A percentile compares a stretch with the other conserved stretches of the same genome.
Evolutionary conservation across 2,329 filamentous ascomycete species (phyloP).

Genomic region (Hymenotorrendiella dingleyae): DNA sequence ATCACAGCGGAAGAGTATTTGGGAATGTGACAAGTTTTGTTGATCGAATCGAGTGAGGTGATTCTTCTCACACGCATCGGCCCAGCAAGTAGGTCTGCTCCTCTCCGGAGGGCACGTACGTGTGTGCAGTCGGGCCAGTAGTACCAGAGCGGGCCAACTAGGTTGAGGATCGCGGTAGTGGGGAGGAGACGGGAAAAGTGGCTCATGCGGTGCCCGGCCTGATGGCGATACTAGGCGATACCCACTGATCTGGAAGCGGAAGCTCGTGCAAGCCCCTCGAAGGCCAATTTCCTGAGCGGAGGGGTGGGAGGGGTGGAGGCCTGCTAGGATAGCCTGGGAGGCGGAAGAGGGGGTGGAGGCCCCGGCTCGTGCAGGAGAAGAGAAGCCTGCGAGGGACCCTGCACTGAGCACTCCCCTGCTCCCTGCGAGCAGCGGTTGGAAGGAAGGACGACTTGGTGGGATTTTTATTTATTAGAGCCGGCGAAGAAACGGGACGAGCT

Average conservation of each 20-base stretch:
- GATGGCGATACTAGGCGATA: constrained; percentile 23
- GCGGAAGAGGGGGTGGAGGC: neutral
- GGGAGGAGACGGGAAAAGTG: constrained; percentile 19
- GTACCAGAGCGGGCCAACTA: constrained; percentile 10
- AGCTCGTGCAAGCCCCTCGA: constrained; percentile 21
- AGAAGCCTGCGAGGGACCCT: neutral
- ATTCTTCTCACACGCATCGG: neutral
- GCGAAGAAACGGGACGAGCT: constrained; percentile 21
- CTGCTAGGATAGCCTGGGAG: neutral
- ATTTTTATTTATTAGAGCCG: no score
- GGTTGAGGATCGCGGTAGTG: constrained; percentile 21
- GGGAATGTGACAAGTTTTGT: neutral
- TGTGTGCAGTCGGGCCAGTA: constrained; percentile 3
- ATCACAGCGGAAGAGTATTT: no score
- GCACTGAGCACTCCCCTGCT: no score
- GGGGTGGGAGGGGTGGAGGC: neutral
- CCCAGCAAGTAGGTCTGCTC: neutral
- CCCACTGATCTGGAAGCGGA: constrained; percentile 30
- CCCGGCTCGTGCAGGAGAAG: constrained; percentile 21
- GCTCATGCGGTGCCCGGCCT: constrained; percentile 27
- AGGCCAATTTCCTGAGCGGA: constrained; percentile 10
- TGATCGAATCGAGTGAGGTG: neutral
- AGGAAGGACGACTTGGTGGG: constrained; percentile 14
- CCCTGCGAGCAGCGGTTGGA: no score
- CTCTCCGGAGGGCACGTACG: neutral